Evolutionary conservation across 805 yeast genomes (phyloP).

Genomic region (Cyberlindnera euphorbiae): DNA sequence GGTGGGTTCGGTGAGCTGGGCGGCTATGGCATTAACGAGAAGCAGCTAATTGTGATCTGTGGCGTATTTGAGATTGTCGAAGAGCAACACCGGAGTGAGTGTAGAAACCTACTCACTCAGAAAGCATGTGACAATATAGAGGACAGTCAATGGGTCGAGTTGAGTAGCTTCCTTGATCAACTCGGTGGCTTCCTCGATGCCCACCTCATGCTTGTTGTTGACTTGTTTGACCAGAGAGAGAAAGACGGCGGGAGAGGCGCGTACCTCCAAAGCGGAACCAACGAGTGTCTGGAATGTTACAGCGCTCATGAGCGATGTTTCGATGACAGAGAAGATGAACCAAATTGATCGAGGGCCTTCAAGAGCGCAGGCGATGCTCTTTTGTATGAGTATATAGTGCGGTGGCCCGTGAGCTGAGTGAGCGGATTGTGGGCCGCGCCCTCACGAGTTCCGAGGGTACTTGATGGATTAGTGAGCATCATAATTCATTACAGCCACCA

Average conservation of each 20-base stretch:
- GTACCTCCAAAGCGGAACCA: slow-evolving; percentile 13
- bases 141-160: slow-evolving; percentile 20
- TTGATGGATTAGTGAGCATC: too few relatives aligned
- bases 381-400: too few relatives aligned
- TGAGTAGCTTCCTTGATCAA: slow-evolving; percentile 6
- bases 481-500: too few relatives aligned
- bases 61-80: slow-evolving; percentile 11
- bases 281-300: slow-evolving; percentile 11
- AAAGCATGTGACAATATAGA: slow-evolving; percentile 16
- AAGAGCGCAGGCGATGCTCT: too few relatives aligned
- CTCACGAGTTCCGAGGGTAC: too few relatives aligned
- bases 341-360: too few relatives aligned
- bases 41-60: slow-evolving; percentile 17
- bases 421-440: too few relatives aligned
- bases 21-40: slow-evolving; percentile 14
- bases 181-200: slow-evolving; percentile 10
- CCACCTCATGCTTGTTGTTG: slow-evolving; percentile 19
- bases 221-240: slow-evolving; percentile 21
- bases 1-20: too few relatives aligned
- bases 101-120: slow-evolving; percentile 9
- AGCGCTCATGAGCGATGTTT: slow-evolving; percentile 1
- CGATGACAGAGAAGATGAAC: too few relatives aligned
- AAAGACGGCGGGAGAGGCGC: slow-evolving; percentile 16
- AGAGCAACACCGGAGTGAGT: slow-evolving; percentile 13
- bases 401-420: too few relatives aligned